A percentile compares a stretch with the other conserved stretches of the same genome.
Evolutionary conservation across 495 filamentous ascomycete species (phyloP).

Genomic region (Sphaerosporella brunnea): DNA sequence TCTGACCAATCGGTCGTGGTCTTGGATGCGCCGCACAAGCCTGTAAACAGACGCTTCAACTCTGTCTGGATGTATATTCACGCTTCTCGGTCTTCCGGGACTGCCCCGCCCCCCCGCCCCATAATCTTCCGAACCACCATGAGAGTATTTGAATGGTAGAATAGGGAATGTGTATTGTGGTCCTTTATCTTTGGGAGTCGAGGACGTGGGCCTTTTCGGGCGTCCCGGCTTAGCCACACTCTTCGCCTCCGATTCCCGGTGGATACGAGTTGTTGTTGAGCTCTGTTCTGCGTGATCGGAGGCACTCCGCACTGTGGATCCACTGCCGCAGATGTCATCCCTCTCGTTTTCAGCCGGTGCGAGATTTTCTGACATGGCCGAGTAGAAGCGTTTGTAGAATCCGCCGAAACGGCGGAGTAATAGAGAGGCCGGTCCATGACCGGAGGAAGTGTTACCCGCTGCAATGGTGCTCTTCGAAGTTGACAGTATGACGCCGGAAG

Average conservation of each 20-base stretch:
- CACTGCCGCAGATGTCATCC: neutral
- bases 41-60: constrained; percentile 3
- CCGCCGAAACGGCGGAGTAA: constrained; percentile 14
- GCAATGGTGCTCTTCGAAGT: neutral
- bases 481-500: constrained; percentile 1
- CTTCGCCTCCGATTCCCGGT: neutral
- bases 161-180: too few relatives aligned
- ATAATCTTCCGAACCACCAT: neutral
- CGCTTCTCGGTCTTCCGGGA: neutral
- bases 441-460: neutral
- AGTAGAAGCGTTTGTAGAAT: constrained; percentile 24
- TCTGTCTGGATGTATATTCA: neutral
- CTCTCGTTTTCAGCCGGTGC: neutral
- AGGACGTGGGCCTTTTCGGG: neutral
- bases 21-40: neutral
- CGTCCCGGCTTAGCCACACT: neutral
- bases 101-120: neutral
- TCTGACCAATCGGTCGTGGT: constrained; percentile 3
- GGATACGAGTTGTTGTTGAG: too few relatives aligned
- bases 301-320: neutral
- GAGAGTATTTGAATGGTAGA: neutral
- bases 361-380: constrained; percentile 8
- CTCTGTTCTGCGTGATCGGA: neutral
- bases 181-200: too few relatives aligned
- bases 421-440: neutral